Base-by-base conservation (phyloP, 306 rosid species). In the Senna siamea region DNA sequence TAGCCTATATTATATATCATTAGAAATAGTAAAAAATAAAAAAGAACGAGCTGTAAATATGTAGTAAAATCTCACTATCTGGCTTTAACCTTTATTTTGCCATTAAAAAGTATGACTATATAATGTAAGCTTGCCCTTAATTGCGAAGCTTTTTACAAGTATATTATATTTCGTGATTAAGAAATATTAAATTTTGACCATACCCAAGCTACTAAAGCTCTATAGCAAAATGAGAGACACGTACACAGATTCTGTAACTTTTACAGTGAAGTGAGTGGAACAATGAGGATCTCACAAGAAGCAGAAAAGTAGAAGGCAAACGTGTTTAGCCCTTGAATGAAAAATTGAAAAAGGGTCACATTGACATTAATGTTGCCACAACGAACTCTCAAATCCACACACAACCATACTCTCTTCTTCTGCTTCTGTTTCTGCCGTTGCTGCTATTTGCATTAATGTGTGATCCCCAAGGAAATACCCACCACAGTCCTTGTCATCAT, bases 381-480 rank as follows among this genome's bases (percentile, higher is more conserved):
- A 37, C 14, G 71, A 69, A 43, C 80, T 19, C 46, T 88, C 71
- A 34, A 73, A 84, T 66, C 80, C 79, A 57, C 58, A 43, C 41
- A 83, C 81, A 53, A 79, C 23, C 73, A 51, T 51, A 66, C 43
- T 62, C 7, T 87, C 89, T 2, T 87, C 89, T 2, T 87, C 87
- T 3, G 88, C 59, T 30, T 80, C 87, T 20, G n/a, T n/a, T n/a
- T n/a, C n/a, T n/a, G n/a, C n/a, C n/a, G n/a, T n/a, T n/a, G n/a
- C n/a, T n/a, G 78, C 88, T 22, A 26, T 26, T 26, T 79, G 78
- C 85, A 85, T 79, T 79, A 76, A 77, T 17, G 78, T 72, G 22
- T 47, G 75, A 68, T 68, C n/a, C n/a, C n/a, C n/a, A n/a, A n/a
- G n/a, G n/a, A n/a, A n/a, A n/a, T n/a, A n/a, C n/a, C n/a, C n/a